A percentile compares a stretch with the other conserved stretches of the same genome.
Evolutionary conservation across 1,139 yeast species (phyloP).

Genomic region (Dujonia santamariae): DNA sequence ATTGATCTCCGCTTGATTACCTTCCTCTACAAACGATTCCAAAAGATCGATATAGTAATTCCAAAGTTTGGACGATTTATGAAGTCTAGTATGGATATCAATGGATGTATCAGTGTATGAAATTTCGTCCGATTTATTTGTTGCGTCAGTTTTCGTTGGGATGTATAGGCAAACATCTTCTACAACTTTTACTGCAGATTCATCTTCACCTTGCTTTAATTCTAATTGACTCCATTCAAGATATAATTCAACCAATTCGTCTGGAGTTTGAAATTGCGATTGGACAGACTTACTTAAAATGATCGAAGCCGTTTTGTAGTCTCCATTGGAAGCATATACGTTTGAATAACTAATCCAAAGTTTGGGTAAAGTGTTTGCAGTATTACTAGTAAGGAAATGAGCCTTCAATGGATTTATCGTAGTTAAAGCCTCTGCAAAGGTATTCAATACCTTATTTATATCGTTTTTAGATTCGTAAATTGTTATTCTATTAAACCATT

Average conservation of each 20-base stretch:
- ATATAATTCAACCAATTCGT: constrained; percentile 69
- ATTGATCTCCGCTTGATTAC: constrained; percentile 17
- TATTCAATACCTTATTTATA: constrained; percentile 43
- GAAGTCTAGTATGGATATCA: constrained; percentile 58
- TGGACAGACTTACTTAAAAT: constrained; percentile 65
- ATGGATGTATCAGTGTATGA: constrained; percentile 38
- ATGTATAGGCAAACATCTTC: constrained; percentile 32
- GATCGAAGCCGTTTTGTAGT: constrained; percentile 58
- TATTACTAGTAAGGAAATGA: constrained; percentile 17
- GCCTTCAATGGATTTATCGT: constrained; percentile 63
- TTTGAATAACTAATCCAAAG: constrained; percentile 73
- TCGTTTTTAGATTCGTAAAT: constrained; percentile 30
- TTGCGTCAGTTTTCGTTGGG: constrained; percentile 20
- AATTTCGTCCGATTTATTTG: constrained; percentile 13
- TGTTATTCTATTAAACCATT: constrained; percentile 65
- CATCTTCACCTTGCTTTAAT: constrained; percentile 46
- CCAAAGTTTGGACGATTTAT: constrained; percentile 68
- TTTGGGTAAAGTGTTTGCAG: constrained; percentile 38
- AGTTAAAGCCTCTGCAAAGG: constrained; percentile 67
- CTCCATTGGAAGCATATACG: constrained; percentile 55
- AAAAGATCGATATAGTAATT: constrained; percentile 68
- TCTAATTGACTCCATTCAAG: constrained; percentile 72
- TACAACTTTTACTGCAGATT: constrained; percentile 52
- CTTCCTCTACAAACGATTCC: constrained; percentile 54
- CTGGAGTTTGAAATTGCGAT: constrained; percentile 62